Base-by-base conservation (phyloP, 495 filamentous ascomycete genomes). In the Daldinia vernicosa region DNA sequence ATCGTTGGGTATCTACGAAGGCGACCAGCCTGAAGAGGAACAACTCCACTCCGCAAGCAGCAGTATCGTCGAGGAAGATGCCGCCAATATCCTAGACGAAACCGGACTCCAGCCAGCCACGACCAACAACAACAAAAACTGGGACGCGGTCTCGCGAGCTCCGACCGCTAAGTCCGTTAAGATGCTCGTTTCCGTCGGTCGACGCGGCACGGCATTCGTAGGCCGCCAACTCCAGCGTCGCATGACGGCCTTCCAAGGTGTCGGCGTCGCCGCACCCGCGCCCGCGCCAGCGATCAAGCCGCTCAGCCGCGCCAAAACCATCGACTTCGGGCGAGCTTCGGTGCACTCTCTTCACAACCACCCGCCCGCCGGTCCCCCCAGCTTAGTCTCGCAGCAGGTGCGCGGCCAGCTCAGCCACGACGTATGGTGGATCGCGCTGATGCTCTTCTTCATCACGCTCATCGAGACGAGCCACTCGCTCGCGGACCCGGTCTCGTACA, bases 391-490 rank as follows among this genome's bases (percentile, higher is more conserved):
- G 24, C 87, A 88, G 63, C 89, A 97, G 69, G 82, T 97, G 17
- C 89, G 90, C 40, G 89, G 90, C 51, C 92, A 96, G 75, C 86
- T 96, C 5, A 89, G 91, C 56, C 92, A 95, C 80, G 93, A 97
- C 74, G 79, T 94, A 4, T 95, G 92, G 92, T 94, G 89, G 88
- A 86, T 97, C 27, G 89, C 89, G 0, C 79, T 93, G 9, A 91
- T 91, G 40, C 79, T 85, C 19, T 83, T 93, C 43, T 81, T 93
- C 69, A 92, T 97, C 75, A 84, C 88, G 53, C 89, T 90, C 64
- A 89, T 90, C 61, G 93, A 96, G 72, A 87, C 87, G 7, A 76
- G 78, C 56, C 83, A 91, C 64, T 92, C 90, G 77, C 82, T 85
- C 8, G 68, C 70, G 14, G 84, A 93, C 66, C 92, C 93, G 0